Conservation (phyloP, 306 rosid genomes). For the Glycine tomentella region DNA sequence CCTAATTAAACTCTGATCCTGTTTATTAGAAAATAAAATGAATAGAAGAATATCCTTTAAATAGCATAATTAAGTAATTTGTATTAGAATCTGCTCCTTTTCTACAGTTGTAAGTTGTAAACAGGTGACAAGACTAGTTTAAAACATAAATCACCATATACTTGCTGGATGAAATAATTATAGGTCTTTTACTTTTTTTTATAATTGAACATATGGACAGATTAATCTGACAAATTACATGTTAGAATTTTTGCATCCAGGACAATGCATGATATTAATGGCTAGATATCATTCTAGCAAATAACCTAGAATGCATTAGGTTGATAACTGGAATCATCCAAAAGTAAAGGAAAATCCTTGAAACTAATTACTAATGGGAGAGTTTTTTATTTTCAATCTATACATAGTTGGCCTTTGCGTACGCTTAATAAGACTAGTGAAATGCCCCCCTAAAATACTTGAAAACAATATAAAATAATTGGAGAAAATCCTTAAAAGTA, state of each 20-base stretch:
- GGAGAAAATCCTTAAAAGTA: slow-evolving; percentile 8
- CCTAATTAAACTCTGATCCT: background rate
- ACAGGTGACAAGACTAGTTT: background rate
- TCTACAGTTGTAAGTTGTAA: no score
- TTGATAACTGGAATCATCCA: slow-evolving; percentile 26
- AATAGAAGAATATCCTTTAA: no score
- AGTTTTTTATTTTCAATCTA: slow-evolving; percentile 4
- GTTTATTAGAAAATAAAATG: background rate
- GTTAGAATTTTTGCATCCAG: slow-evolving; percentile 12
- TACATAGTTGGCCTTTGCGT: background rate
- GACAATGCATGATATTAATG: slow-evolving; percentile 17
- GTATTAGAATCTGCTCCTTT: no score
- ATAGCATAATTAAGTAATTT: no score
- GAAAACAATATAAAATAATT: slow-evolving; percentile 6
- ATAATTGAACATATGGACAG: background rate
- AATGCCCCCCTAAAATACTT: slow-evolving; percentile 5
- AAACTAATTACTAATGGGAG: slow-evolving; percentile 7
- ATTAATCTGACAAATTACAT: slow-evolving; percentile 12
- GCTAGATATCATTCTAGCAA: background rate
- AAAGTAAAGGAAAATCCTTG: background rate
- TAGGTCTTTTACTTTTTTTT: background rate
- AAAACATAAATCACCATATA: slow-evolving; percentile 5
- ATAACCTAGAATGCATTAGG: background rate
- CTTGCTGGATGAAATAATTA: slow-evolving; percentile 14
- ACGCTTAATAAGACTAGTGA: background rate